Percentiles rank a stretch among this genome's conserved stretches.
These are phyloP conservation scores for Pleomassaria siparia DNA, from an alignment of 2,329 filamentous ascomycete genomes.

Conservation along the genomic window DNA sequence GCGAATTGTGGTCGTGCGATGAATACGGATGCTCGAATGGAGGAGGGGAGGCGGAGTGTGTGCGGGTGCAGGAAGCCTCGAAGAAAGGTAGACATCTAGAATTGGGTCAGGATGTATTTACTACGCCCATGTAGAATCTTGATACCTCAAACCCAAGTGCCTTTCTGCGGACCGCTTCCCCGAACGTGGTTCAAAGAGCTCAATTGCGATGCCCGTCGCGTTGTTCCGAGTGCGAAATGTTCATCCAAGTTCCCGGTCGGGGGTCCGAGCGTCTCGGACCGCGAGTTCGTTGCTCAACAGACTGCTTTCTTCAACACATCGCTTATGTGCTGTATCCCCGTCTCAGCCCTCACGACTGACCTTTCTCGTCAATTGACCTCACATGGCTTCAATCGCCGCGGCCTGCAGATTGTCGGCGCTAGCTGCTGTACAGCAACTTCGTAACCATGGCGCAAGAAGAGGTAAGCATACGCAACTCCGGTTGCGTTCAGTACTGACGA, in stretches of 20 bases:
- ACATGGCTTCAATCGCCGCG: slow-evolving; percentile 68
- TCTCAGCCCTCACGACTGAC: slow-evolving; percentile 13
- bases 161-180: too few species aligned
- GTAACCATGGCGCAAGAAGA: slow-evolving; percentile 57
- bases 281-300: slow-evolving; percentile 33
- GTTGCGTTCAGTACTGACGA: slow-evolving; percentile 21
- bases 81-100: slow-evolving; percentile 19
- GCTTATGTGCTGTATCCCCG: slow-evolving; percentile 10
- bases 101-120: background rate
- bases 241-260: slow-evolving; percentile 5
- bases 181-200: too few species aligned
- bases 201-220: background rate
- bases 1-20: slow-evolving; percentile 25
- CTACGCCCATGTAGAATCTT: too few species aligned
- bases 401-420: slow-evolving; percentile 66
- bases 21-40: slow-evolving; percentile 35
- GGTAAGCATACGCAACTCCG: slow-evolving; percentile 49
- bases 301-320: slow-evolving; percentile 25
- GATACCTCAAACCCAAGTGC: too few species aligned
- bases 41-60: slow-evolving; percentile 34
- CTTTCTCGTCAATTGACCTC: slow-evolving; percentile 25
- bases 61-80: slow-evolving; percentile 32
- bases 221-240: background rate
- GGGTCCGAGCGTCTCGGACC: slow-evolving; percentile 15
- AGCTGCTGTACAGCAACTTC: slow-evolving; percentile 57